Conservation (phyloP, 2,329 filamentous ascomycete genomes). For the Ophiocordyceps australis region DNA sequence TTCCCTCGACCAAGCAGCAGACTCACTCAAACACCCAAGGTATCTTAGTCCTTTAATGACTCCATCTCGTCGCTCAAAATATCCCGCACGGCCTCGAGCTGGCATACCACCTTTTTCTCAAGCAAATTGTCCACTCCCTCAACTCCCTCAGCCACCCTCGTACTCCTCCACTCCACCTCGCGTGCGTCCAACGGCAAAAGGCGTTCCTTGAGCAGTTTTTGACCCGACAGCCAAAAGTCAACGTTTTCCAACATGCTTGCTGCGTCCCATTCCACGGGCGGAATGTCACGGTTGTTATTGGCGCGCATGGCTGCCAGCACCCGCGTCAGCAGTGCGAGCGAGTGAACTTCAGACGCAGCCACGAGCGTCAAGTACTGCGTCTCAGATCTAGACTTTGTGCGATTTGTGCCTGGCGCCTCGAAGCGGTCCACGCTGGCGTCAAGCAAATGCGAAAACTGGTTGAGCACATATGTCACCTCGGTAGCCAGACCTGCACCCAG, state of each 20-base stretch:
- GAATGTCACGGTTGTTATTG: slow-evolving; percentile 54
- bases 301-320: slow-evolving; percentile 50
- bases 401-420: slow-evolving; percentile 37
- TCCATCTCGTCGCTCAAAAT: slow-evolving; percentile 35
- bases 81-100: slow-evolving; percentile 43
- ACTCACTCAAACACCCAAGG: background rate
- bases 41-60: slow-evolving; percentile 1
- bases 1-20: background rate
- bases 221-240: slow-evolving; percentile 59
- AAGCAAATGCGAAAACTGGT: slow-evolving; percentile 72
- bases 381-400: slow-evolving; percentile 28
- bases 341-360: slow-evolving; percentile 61
- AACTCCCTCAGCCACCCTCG: slow-evolving; percentile 13
- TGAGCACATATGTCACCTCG: slow-evolving; percentile 75
- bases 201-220: slow-evolving; percentile 50
- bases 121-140: slow-evolving; percentile 40
- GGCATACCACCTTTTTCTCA: slow-evolving; percentile 56
- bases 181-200: slow-evolving; percentile 56
- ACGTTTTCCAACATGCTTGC: slow-evolving; percentile 60
- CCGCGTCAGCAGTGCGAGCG: slow-evolving; percentile 54
- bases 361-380: slow-evolving; percentile 52
- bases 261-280: slow-evolving; percentile 58
- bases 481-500: slow-evolving; percentile 67
- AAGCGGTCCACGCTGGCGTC: slow-evolving; percentile 54
- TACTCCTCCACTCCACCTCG: slow-evolving; percentile 44